Percentiles rank a stretch among this genome's conserved stretches.
Conservation (phyloP, 2,329 filamentous ascomycete species). For the Tothia fuscella region DNA sequence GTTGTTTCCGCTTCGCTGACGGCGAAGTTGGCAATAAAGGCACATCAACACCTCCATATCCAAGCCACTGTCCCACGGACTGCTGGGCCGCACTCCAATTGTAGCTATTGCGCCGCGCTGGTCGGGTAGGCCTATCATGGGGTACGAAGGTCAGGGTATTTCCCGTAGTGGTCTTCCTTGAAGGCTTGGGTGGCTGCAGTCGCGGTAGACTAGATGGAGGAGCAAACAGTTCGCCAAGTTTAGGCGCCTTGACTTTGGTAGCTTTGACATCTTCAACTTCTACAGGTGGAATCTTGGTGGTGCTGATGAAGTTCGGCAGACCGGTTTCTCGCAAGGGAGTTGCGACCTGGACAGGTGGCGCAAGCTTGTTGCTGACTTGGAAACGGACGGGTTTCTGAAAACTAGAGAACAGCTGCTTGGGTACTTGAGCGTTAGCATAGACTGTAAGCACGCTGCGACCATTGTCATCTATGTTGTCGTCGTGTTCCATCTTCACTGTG, state of each 20-base stretch:
- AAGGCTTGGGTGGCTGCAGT: conserved; percentile 58
- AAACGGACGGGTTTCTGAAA: conserved; percentile 48
- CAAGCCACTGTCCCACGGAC: conserved; percentile 53
- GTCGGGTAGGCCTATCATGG: conserved; percentile 41
- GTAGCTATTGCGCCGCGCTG: conserved; percentile 24
- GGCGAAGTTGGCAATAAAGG: conserved; percentile 40
- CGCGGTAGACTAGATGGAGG: conserved; percentile 52
- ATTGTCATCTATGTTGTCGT: conserved; percentile 23
- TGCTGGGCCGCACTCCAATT: conserved; percentile 57
- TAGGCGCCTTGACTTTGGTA: conserved; percentile 45
- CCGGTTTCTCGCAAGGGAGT: conserved; percentile 48
- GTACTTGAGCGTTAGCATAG: conserved; percentile 60
- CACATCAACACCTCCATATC: conserved; percentile 38
- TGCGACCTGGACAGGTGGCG: conserved; percentile 30
- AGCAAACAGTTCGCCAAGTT: conserved; percentile 63
- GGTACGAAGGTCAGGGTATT: conserved; percentile 38
- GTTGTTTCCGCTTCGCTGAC: conserved; percentile 54
- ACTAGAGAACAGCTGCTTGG: conserved; percentile 78
- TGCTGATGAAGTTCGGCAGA: conserved; percentile 63
- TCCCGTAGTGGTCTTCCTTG: conserved; percentile 44
- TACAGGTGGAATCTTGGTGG: conserved; percentile 52
- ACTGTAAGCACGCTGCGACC: conserved; percentile 59
- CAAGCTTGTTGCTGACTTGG: conserved; percentile 23
- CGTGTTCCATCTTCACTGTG: conserved; percentile 4
- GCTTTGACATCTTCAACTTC: conserved; percentile 32